Percentiles rank a stretch among this genome's conserved stretches.
phyloP scores from a whole-genome alignment of 768 basidiomycete genomes.

The Lentinula lateritia region DNA sequence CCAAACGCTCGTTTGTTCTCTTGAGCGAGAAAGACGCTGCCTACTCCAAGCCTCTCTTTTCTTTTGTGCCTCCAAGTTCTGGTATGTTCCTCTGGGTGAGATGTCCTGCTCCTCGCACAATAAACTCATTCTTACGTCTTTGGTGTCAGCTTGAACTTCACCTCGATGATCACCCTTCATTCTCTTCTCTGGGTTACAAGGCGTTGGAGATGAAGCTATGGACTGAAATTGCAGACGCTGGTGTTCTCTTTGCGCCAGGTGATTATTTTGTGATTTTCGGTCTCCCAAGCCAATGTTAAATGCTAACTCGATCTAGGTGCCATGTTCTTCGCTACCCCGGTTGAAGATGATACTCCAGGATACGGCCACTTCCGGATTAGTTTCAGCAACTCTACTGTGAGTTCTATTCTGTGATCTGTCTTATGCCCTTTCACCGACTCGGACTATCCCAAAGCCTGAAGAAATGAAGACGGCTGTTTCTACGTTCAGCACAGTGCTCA shows the following conservation, averaged over 20 bases:
- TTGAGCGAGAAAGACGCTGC: conserved; percentile 34
- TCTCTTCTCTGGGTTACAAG: conserved; percentile 29
- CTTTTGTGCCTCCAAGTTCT: conserved; percentile 70
- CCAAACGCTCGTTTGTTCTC: conserved; percentile 9
- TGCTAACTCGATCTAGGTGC: conserved; percentile 16
- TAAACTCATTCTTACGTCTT: background rate
- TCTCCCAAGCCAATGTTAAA: too few species aligned
- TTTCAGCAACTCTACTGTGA: conserved; percentile 50
- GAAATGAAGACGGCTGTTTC: conserved; percentile 41
- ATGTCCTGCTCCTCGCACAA: background rate
- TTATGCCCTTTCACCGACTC: background rate
- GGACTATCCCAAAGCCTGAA: conserved; percentile 18
- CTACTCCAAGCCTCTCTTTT: conserved; percentile 37
- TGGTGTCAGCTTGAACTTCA: conserved; percentile 50
- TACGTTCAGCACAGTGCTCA: conserved; percentile 39
- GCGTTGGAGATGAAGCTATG: conserved; percentile 56
- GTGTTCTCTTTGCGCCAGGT: conserved; percentile 64
- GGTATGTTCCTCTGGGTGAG: conserved; percentile 80
- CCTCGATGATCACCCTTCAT: conserved; percentile 49
- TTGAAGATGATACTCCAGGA: conserved; percentile 14
- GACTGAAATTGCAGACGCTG: conserved; percentile 50
- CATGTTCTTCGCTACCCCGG: conserved; percentile 35
- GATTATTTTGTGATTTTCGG: conserved; percentile 12
- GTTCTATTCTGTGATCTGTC: conserved; percentile 9
- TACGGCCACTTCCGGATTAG: conserved; percentile 53